These are phyloP conservation scores for Tolypocladium tundrense DNA, from an alignment of 2,329 filamentous ascomycete species.

Conservation along the genomic window DNA sequence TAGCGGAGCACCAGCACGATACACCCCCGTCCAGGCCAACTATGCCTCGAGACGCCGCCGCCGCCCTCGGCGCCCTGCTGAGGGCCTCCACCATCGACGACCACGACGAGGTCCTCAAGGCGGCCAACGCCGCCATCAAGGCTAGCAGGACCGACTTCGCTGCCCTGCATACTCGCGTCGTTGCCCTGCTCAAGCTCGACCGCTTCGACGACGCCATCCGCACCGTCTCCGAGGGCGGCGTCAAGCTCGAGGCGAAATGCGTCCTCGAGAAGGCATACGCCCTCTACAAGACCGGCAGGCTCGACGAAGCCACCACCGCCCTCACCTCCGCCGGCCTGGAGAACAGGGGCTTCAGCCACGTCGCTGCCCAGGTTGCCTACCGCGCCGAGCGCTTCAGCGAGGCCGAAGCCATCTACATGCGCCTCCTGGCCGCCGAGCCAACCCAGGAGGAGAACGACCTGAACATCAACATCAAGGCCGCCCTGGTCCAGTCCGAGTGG, in stretches of 20 bases:
- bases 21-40: not conserved
- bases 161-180: conserved; percentile 59
- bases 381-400: conserved; percentile 63
- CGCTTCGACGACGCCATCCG: conserved; percentile 69
- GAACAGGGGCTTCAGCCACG: conserved; percentile 34
- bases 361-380: conserved; percentile 61
- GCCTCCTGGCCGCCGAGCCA: conserved; percentile 37
- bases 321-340: conserved; percentile 21
- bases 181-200: conserved; percentile 73
- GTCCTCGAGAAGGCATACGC: conserved; percentile 67
- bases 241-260: conserved; percentile 49
- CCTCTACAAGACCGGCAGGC: conserved; percentile 68
- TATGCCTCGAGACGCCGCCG: conserved; percentile 36
- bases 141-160: conserved; percentile 47
- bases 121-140: conserved; percentile 51
- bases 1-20: not conserved
- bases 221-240: conserved; percentile 53
- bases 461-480: conserved; percentile 64
- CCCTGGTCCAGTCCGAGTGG: conserved; percentile 65
- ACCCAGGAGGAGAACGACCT: conserved; percentile 63
- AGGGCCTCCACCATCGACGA: conserved; percentile 50
- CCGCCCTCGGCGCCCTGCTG: conserved; percentile 43
- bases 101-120: conserved; percentile 62
- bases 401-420: conserved; percentile 52
- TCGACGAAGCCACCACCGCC: conserved; percentile 50